Conservation (phyloP, 805 yeast genomes). For the Kluyveromyces lactis region DNA sequence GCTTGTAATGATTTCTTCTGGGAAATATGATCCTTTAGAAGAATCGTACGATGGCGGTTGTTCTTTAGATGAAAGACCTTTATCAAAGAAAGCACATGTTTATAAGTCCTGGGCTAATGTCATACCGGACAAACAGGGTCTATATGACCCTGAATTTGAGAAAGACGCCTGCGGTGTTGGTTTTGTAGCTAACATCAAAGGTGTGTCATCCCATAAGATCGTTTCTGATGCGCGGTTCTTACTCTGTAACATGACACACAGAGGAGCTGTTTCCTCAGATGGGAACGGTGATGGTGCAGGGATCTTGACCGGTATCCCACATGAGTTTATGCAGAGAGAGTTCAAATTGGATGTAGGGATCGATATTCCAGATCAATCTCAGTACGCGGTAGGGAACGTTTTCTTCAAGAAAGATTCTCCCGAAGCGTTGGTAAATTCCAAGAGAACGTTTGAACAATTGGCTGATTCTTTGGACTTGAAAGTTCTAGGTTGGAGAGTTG, state of each 20-base stretch:
- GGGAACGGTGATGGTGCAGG: conserved; percentile 99
- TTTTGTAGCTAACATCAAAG: conserved; percentile 90
- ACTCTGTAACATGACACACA: conserved; percentile 95
- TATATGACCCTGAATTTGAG: conserved; percentile 88
- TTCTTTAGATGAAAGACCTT: conserved; percentile 9
- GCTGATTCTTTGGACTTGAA: conserved; percentile 69
- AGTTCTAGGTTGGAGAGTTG: conserved; percentile 91
- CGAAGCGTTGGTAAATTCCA: conserved; percentile 58
- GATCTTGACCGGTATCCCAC: conserved; percentile 86
- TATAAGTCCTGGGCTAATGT: conserved; percentile 90
- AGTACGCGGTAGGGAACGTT: conserved; percentile 91
- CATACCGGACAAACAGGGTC: conserved; percentile 78
- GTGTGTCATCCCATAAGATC: conserved; percentile 78
- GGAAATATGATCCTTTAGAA: conserved; percentile 20
- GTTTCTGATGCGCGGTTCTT: conserved; percentile 82
- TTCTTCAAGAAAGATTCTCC: conserved; percentile 82
- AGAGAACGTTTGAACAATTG: conserved; percentile 69
- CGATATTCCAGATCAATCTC: conserved; percentile 68
- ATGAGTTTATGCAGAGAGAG: conserved; percentile 77
- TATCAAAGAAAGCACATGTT: conserved; percentile 7
- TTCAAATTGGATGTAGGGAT: conserved; percentile 63
- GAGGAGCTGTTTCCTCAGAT: conserved; percentile 96
- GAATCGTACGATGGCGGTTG: conserved; percentile 27
- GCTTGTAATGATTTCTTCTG: conserved; percentile 11
- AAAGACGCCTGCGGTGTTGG: conserved; percentile 99